Percentiles rank a stretch among this genome's conserved stretches.
These are phyloP conservation scores for Somion occarium DNA, from an alignment of 1,284 basidiomycete genomes.

Conservation along the genomic window DNA sequence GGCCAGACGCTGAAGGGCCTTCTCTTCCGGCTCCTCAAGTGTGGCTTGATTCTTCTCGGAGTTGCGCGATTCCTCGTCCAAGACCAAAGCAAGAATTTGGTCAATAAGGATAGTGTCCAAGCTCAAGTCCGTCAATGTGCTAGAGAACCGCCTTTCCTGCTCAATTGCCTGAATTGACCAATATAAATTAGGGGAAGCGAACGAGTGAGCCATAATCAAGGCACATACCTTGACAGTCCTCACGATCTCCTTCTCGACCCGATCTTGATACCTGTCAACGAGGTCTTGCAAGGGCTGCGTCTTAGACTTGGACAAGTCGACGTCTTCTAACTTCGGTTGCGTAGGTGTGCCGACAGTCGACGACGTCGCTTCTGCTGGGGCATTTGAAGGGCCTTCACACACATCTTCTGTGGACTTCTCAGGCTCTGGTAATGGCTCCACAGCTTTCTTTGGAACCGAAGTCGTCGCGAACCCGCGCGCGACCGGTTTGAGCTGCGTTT, in stretches of 20 bases:
- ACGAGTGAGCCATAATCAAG: not conserved
- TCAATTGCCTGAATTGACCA: slow-evolving; percentile 69
- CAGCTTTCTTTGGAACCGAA: slow-evolving; percentile 80
- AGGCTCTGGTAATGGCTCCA: slow-evolving; percentile 27
- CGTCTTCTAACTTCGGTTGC: not conserved
- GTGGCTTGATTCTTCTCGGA: not conserved
- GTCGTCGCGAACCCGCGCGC: slow-evolving; percentile 82
- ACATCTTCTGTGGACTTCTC: slow-evolving; percentile 10
- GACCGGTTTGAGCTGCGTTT: slow-evolving; percentile 74
- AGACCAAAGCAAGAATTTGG: slow-evolving; percentile 51
- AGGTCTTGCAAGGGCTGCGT: slow-evolving; percentile 57
- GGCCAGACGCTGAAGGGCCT: slow-evolving; percentile 66
- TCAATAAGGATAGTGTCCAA: slow-evolving; percentile 59
- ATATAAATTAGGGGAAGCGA: not conserved
- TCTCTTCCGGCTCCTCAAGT: slow-evolving; percentile 62
- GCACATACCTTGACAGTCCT: slow-evolving; percentile 54
- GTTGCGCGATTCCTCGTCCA: slow-evolving; percentile 22
- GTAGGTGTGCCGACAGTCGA: slow-evolving; percentile 9
- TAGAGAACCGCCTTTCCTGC: slow-evolving; percentile 76
- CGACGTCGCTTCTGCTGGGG: slow-evolving; percentile 4
- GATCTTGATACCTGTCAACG: slow-evolving; percentile 84
- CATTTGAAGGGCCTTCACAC: slow-evolving; percentile 6
- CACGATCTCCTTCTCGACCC: slow-evolving; percentile 83
- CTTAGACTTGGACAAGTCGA: slow-evolving; percentile 24
- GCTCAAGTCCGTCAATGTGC: slow-evolving; percentile 60